Evolutionary conservation across 352 stramenopile species (phyloP).

Genomic region (Peronospora destructor): DNA sequence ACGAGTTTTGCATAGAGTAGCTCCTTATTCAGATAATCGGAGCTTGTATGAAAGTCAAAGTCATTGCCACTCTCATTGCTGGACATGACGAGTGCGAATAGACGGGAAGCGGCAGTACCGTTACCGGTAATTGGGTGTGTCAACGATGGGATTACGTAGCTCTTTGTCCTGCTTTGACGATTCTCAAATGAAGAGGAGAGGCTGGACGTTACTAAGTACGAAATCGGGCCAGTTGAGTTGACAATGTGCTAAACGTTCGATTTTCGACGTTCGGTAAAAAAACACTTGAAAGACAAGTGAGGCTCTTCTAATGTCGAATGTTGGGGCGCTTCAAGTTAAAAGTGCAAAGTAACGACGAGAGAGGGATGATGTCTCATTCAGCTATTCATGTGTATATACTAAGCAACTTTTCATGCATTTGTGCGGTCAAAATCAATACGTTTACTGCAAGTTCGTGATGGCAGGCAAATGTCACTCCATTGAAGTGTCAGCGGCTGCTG

Average conservation of each 20-base stretch:
- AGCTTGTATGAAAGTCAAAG: constrained; percentile 1
- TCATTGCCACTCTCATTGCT: constrained; percentile 10
- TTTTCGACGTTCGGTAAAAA: neutral
- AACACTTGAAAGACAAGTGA: neutral
- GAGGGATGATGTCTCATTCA: no score
- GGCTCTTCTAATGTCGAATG: no score
- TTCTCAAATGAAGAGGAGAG: neutral
- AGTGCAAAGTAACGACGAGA: no score
- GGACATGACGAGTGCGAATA: constrained; percentile 11
- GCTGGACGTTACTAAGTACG: constrained; percentile 16
- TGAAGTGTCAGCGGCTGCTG: constrained; percentile 2
- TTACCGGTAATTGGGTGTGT: neutral
- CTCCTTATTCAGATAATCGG: constrained; percentile 27
- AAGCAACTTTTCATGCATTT: no score
- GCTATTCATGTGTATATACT: no score
- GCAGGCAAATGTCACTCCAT: constrained; percentile 5
- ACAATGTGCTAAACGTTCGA: neutral
- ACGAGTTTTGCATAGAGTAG: constrained; percentile 56
- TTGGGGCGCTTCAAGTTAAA: no score
- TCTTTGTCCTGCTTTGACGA: neutral
- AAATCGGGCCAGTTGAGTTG: constrained; percentile 26
- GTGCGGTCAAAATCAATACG: no score
- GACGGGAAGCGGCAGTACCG: neutral
- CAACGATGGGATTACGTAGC: neutral
- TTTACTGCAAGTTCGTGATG: no score